These are phyloP conservation scores for Fragaria iinumae DNA, from an alignment of 306 rosid genomes.

Conservation along the genomic window DNA sequence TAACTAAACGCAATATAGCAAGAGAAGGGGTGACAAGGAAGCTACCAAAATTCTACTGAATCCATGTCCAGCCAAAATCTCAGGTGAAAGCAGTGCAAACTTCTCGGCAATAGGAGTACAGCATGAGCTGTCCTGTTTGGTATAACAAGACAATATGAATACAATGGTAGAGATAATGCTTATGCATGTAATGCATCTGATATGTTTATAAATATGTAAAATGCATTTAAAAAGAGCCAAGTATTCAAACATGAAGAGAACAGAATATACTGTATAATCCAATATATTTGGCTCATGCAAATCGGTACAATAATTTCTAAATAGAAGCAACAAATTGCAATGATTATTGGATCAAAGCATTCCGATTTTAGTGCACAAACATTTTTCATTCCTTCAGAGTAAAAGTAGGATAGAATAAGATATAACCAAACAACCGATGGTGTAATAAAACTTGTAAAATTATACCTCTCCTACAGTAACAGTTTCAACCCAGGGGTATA, in stretches of 20 bases:
- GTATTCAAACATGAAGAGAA: background rate
- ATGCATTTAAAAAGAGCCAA: background rate
- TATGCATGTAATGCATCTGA: background rate
- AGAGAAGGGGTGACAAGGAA: background rate
- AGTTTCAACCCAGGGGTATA: conserved; percentile 64
- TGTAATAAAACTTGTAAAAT: background rate
- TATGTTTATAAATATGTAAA: background rate
- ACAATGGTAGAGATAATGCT: conserved; percentile 1
- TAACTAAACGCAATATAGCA: background rate
- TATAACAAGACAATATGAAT: conserved; percentile 10
- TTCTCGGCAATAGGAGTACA: conserved; percentile 69
- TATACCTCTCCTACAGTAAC: conserved; percentile 60
- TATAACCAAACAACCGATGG: background rate
- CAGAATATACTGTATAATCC: background rate
- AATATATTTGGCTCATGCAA: background rate
- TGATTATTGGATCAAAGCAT: background rate
- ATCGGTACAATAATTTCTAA: background rate
- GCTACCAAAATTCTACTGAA: conserved; percentile 78
- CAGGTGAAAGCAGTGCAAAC: conserved; percentile 56
- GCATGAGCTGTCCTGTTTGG: conserved; percentile 63
- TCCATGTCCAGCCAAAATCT: conserved; percentile 60
- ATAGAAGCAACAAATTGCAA: background rate
- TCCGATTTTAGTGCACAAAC: background rate
- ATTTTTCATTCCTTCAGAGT: background rate
- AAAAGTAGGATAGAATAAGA: background rate